phyloP scores from a whole-genome alignment of 2,329 filamentous ascomycete species.

The Ophiostoma perfectum region DNA sequence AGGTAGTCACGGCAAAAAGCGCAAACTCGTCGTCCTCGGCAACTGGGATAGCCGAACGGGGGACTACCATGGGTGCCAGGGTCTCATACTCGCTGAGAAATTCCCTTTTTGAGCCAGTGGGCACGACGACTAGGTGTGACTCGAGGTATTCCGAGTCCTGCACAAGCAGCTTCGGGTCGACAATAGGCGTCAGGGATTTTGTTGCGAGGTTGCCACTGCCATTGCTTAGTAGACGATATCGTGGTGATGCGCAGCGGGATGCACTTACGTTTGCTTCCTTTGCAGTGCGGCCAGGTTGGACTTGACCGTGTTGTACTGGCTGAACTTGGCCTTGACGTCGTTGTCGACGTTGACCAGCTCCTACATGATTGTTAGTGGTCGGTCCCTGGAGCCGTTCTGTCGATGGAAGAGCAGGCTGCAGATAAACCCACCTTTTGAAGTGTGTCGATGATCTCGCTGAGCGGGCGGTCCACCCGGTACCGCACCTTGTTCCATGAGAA shows the following conservation, averaged over 20 bases:
- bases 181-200: constrained; percentile 84
- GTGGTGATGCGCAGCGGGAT: neutral
- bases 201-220: constrained; percentile 83
- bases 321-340: constrained; percentile 90
- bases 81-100: constrained; percentile 88
- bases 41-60: constrained; percentile 74
- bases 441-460: constrained; percentile 78
- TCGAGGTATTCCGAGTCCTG: constrained; percentile 94
- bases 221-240: neutral
- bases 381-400: neutral
- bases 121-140: constrained; percentile 88
- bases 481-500: constrained; percentile 98
- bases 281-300: constrained; percentile 74
- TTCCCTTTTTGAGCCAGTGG: constrained; percentile 72
- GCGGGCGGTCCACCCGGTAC: constrained; percentile 86
- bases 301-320: constrained; percentile 89
- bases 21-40: constrained; percentile 85
- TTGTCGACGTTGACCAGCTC: constrained; percentile 90
- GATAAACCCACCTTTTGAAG: constrained; percentile 68
- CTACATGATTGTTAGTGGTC: constrained; percentile 39
- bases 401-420: no score
- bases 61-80: constrained; percentile 84
- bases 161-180: constrained; percentile 73
- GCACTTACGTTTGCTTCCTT: constrained; percentile 73
- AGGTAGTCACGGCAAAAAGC: constrained; percentile 81